Base-by-base conservation (phyloP, 2,329 filamentous ascomycete genomes). In the Teratosphaeria pseudoeucalypti region DNA sequence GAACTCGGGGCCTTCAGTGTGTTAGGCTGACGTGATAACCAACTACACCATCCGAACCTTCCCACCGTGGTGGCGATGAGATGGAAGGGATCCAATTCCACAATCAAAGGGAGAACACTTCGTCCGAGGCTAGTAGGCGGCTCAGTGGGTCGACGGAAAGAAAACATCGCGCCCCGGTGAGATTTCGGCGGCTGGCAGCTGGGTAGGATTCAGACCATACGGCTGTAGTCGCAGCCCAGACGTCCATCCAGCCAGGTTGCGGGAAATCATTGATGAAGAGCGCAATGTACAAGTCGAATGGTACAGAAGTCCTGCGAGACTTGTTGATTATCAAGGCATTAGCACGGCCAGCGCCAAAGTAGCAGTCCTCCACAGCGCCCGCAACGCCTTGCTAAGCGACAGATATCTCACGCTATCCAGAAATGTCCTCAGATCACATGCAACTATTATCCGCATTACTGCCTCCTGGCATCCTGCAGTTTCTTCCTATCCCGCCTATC, bases 401-500 rank as follows among this genome's bases (percentile, higher is more conserved):
- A 49, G 43, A 49, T n/a, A 49, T 49, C 9, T 49, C 43, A 49
- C 9, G 7, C 19, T 49, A 49, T 23, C 43, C 43, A 49, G 19
- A 19, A 19, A 49, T 6, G n/a, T n/a, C 16, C 6, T 23, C 19
- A 19, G 23, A 9, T 56, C 54, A 26, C 11, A 19, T 19, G 7
- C 7, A n/a, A 47, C 9, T 32, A 34, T 19, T 26, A 53, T 57
- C 32, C 39, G 26, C 27, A n/a, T n/a, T 34, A 26, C 29, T 32
- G 37, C 14, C 54, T 14, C 16, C 19, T 34, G 9, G 19, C 29
- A 26, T 34, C 54, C 23, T 53, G 43, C 54, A 65, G 56, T 59
- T 67, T 66, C 61, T 65, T 67, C 58, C 70, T 60, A 37, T 71
- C 69, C 58, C 62, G 66, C 59, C 70, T 60, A 69, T 99, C 94